phyloP scores from a whole-genome alignment of 1,139 yeast genomes.

The Kazachstania sp. region DNA sequence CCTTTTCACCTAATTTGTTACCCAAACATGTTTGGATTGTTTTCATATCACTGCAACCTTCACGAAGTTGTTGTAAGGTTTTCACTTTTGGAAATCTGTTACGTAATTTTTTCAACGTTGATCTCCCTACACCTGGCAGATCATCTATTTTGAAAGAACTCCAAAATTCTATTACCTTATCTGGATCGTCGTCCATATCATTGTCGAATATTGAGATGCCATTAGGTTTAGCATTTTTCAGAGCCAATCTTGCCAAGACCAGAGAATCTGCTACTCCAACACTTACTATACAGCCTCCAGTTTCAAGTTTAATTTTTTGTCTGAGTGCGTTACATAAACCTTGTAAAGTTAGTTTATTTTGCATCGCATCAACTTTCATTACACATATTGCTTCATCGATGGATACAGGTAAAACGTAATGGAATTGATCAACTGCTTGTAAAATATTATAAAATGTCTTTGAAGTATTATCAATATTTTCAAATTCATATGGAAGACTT shows the following conservation, averaged over 20 bases:
- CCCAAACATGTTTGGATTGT: slow-evolving; percentile 48
- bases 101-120: slow-evolving; percentile 40
- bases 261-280: slow-evolving; percentile 70
- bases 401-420: slow-evolving; percentile 71
- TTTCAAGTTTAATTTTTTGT: slow-evolving; percentile 35
- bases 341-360: slow-evolving; percentile 8
- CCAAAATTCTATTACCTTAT: slow-evolving; percentile 35
- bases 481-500: slow-evolving; percentile 65
- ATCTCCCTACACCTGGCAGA: slow-evolving; percentile 81
- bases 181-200: slow-evolving; percentile 27
- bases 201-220: slow-evolving; percentile 36
- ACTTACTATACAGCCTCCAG: slow-evolving; percentile 61
- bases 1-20: slow-evolving; percentile 55
- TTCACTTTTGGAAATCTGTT: background rate
- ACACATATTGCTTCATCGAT: slow-evolving; percentile 86
- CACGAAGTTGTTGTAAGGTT: slow-evolving; percentile 6
- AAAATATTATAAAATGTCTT: slow-evolving; percentile 44
- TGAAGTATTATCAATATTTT: slow-evolving; percentile 56
- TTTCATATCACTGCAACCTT: background rate
- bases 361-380: slow-evolving; percentile 11
- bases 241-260: slow-evolving; percentile 69
- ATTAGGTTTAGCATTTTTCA: slow-evolving; percentile 71
- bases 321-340: slow-evolving; percentile 34
- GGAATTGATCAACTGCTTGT: slow-evolving; percentile 27
- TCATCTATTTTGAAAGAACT: slow-evolving; percentile 40